Evolutionary conservation across 352 stramenopile species (phyloP), one percentile per base, ranked within the genome.

Genomic region (Pythium brassicae): DNA sequence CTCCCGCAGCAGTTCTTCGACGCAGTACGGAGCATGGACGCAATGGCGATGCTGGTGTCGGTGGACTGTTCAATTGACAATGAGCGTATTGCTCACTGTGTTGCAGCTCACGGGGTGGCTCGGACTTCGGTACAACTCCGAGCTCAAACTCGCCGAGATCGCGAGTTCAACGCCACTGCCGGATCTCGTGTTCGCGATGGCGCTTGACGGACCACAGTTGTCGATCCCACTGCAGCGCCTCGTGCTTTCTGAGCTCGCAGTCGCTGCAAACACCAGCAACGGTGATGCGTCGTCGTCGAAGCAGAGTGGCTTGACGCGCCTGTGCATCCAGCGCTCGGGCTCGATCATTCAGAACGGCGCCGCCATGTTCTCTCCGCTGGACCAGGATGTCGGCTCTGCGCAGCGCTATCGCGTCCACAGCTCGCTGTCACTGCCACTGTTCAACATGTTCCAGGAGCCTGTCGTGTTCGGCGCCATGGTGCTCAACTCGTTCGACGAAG

Each of bases 1-100:
- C 73, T 89, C 0, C 76, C 79, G 2, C 63, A 66, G 34, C 73
- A 89, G 49, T 87, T 87, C 53, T 89, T 83, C 44, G 74, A 85
- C 43, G 59, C 67, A 53, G 79, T 47, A 47, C 0, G 40, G 22
- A 43, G 37, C 50, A 37, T 10, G 32, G 9, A 11, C 14, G 32
- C 6, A n/a, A 11, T 37, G 5, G 6, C 8, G 2, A 11, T 9
- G 32, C 14, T 9, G 32, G 32, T 37, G 32, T 35, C 10, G 32
- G 32, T 10, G 6, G 32, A 37, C 32, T 37, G 32, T 7, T n/a
- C 2, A 37, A 7, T 7, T 37, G 32, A 37, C 1, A 8, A 37
- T 11, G 32, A 7, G 14, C 32, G 14, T 11, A 11, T 7, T 37
- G 32, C 32, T 37, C 9, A 7, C 2, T 37, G 2, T 37, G 32